Evolutionary conservation across 2,329 filamentous ascomycete genomes (phyloP).

Genomic region (Fusarium begoniae): DNA sequence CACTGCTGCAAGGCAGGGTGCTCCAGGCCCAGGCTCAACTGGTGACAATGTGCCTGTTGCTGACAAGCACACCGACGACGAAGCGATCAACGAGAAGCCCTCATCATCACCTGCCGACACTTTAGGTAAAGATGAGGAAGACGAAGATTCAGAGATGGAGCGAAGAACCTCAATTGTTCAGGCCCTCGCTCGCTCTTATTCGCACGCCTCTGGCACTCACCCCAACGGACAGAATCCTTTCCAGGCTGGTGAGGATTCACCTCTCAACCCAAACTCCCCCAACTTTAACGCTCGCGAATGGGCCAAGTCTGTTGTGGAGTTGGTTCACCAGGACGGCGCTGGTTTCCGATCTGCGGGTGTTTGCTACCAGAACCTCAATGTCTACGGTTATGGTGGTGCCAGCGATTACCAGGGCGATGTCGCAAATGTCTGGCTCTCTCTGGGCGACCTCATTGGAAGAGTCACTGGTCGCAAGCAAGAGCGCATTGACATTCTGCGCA

Average conservation of each 20-base stretch:
- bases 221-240: conserved; percentile 59
- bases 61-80: conserved; percentile 49
- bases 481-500: conserved; percentile 73
- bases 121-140: conserved; percentile 44
- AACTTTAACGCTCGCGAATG: conserved; percentile 66
- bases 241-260: conserved; percentile 57
- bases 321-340: conserved; percentile 61
- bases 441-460: conserved; percentile 54
- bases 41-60: conserved; percentile 30
- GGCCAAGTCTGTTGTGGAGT: conserved; percentile 67
- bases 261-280: conserved; percentile 61
- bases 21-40: conserved; percentile 45
- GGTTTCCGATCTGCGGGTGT: conserved; percentile 70
- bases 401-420: conserved; percentile 79
- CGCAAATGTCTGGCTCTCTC: conserved; percentile 67
- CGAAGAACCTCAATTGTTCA: conserved; percentile 64
- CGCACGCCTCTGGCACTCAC: conserved; percentile 54
- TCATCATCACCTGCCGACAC: conserved; percentile 42
- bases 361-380: conserved; percentile 72
- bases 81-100: conserved; percentile 39
- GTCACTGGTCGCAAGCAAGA: conserved; percentile 62
- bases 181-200: conserved; percentile 65
- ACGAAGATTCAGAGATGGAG: conserved; percentile 54
- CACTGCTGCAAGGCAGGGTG: conserved; percentile 55
- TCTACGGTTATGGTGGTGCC: conserved; percentile 72